phyloP scores from a whole-genome alignment of 2,329 filamentous ascomycete species.

The Ustilaginoidea virens region DNA sequence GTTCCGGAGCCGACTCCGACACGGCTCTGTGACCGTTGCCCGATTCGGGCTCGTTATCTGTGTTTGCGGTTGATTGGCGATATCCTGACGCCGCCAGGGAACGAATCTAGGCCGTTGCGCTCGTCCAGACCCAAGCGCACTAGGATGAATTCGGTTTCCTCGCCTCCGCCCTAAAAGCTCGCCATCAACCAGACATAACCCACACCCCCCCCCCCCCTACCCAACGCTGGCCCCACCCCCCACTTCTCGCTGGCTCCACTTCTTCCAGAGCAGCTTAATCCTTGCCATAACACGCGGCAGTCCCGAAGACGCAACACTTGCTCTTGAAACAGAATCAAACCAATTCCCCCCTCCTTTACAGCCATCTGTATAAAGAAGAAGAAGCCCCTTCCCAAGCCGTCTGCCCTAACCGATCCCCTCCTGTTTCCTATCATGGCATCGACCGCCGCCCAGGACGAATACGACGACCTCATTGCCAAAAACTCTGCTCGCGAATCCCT shows the following conservation, averaged over 20 bases:
- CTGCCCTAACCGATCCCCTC: neutral
- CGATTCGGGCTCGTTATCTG: too few species aligned
- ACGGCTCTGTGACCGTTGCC: too few species aligned
- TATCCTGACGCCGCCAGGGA: too few species aligned
- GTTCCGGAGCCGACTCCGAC: too few species aligned
- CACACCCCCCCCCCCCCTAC: neutral
- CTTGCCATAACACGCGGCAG: constrained; percentile 5
- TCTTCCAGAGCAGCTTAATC: constrained; percentile 20
- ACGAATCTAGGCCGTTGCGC: too few species aligned
- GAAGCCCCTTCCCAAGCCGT: too few species aligned
- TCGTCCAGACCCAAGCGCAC: too few species aligned
- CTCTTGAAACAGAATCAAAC: constrained; percentile 2
- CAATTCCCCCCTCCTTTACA: neutral
- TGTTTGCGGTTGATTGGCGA: too few species aligned
- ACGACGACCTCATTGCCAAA: constrained; percentile 44
- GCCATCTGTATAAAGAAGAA: constrained; percentile 3
- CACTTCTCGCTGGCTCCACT: constrained; percentile 15
- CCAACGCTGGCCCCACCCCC: neutral
- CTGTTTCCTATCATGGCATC: constrained; percentile 33
- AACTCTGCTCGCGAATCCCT: constrained; percentile 28
- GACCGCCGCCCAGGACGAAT: constrained; percentile 51
- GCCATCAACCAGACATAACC: too few species aligned
- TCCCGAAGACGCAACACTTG: constrained; percentile 1
- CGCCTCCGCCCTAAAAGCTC: too few species aligned
- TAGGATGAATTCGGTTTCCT: too few species aligned